Conservation (phyloP, 2,329 filamentous ascomycete genomes). For the Claviceps sp. region DNA sequence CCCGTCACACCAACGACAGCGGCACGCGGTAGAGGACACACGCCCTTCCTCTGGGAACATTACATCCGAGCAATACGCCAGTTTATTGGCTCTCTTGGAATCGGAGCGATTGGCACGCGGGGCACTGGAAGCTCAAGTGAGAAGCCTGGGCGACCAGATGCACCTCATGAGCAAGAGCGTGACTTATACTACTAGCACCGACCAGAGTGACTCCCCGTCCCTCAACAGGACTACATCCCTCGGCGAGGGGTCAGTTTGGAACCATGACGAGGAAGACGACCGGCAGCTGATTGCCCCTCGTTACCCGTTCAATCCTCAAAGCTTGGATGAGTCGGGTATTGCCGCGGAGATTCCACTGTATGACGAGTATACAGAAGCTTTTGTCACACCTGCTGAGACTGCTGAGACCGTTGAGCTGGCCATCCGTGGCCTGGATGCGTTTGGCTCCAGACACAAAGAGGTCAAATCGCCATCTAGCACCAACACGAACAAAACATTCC, state of each 20-base stretch:
- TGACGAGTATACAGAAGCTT: conserved; percentile 33
- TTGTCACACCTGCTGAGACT: conserved; percentile 37
- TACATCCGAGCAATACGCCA: conserved; percentile 33
- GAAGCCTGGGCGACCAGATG: conserved; percentile 35
- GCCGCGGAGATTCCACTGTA: conserved; percentile 25
- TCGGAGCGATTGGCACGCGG: conserved; percentile 42
- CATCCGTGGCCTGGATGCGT: conserved; percentile 24
- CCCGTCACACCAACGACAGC: conserved; percentile 27
- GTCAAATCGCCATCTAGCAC: conserved; percentile 38
- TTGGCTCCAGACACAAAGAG: conserved; percentile 26
- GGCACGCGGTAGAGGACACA: conserved; percentile 8
- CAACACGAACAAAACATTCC: conserved; percentile 51
- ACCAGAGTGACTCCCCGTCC: conserved; percentile 17
- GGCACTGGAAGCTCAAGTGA: conserved; percentile 42
- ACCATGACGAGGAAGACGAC: conserved; percentile 28
- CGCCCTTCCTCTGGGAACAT: conserved; percentile 18
- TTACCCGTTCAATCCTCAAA: neutral
- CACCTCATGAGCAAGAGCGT: conserved; percentile 30
- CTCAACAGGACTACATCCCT: conserved; percentile 20
- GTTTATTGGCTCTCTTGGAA: conserved; percentile 38
- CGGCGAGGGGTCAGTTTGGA: conserved; percentile 26
- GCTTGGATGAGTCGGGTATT: conserved; percentile 23
- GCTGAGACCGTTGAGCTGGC: conserved; percentile 38
- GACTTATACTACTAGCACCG: conserved; percentile 7
- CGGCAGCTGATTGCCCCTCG: neutral